Percentiles rank a stretch among this genome's conserved stretches.
These are phyloP conservation scores for Polytrichum formosum DNA, from an alignment of 225 moss, liverwort and hornwort species.

Conservation along the genomic window DNA sequence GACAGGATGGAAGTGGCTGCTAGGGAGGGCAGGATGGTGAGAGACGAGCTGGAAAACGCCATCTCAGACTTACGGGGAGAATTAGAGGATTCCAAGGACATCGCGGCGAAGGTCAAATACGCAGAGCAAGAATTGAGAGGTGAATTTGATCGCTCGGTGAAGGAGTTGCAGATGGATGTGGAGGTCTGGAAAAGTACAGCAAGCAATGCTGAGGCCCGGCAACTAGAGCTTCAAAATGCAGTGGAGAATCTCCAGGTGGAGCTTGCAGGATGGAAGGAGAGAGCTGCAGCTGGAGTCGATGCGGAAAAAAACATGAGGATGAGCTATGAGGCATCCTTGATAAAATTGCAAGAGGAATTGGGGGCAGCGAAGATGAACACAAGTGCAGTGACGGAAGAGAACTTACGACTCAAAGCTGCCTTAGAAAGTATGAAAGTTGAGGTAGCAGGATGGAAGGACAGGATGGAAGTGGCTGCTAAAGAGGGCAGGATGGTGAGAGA, in stretches of 20 bases:
- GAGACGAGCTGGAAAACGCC: conserved; percentile 9
- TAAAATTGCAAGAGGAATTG: conserved; percentile 17
- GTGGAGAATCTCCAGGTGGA: conserved; percentile 21
- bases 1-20: neutral
- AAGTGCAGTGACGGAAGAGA: conserved; percentile 3
- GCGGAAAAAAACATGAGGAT: conserved; percentile 6
- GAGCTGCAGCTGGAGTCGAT: conserved; percentile 18
- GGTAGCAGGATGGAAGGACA: conserved; percentile 8
- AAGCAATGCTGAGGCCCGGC: neutral
- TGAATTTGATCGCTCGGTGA: conserved; percentile 4
- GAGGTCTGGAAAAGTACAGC: conserved; percentile 10
- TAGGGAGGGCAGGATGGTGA: neutral
- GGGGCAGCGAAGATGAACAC: conserved; percentile 5
- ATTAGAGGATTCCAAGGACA: conserved; percentile 31
- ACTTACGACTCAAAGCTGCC: conserved; percentile 5
- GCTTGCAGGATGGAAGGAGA: conserved; percentile 30
- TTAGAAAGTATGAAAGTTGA: conserved; percentile 19
- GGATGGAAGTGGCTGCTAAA: neutral
- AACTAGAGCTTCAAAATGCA: neutral
- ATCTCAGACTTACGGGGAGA: conserved; percentile 21
- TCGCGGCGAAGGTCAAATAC: conserved; percentile 10
- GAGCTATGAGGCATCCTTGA: conserved; percentile 13
- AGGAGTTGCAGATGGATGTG: conserved; percentile 15
- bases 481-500: conserved; percentile 1
- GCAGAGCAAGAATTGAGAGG: conserved; percentile 8